Evolutionary conservation across 768 basidiomycete species (phyloP).

Genomic region (Amanita jacksonii): DNA sequence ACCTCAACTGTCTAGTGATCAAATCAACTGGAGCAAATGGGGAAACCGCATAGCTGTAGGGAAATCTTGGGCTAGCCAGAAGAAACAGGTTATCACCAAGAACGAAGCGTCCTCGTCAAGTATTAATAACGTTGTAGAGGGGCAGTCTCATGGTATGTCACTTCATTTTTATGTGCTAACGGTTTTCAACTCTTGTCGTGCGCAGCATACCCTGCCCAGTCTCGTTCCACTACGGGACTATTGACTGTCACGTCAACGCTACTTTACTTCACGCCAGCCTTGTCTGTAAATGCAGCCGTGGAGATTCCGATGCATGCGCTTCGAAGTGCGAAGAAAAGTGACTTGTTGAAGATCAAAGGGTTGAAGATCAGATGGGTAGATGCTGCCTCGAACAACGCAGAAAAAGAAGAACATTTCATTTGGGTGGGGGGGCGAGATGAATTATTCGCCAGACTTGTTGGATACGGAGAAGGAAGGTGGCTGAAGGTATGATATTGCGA

Average conservation of each 20-base stretch:
- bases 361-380: conserved; percentile 37
- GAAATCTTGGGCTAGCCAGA: conserved; percentile 32
- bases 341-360: conserved; percentile 36
- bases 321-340: conserved; percentile 48
- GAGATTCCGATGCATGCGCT: conserved; percentile 36
- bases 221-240: conserved; percentile 43
- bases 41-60: conserved; percentile 35
- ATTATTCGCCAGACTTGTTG: conserved; percentile 54
- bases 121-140: conserved; percentile 2
- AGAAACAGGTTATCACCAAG: conserved; percentile 29
- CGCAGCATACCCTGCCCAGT: conserved; percentile 54
- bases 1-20: conserved; percentile 1
- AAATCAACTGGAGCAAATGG: conserved; percentile 50
- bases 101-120: no score
- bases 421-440: conserved; percentile 60
- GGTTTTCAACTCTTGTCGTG: background rate
- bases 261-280: conserved; percentile 47
- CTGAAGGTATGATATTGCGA: conserved; percentile 27
- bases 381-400: conserved; percentile 18
- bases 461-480: conserved; percentile 40
- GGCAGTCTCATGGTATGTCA: conserved; percentile 26
- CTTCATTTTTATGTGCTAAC: background rate
- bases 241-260: conserved; percentile 43
- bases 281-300: conserved; percentile 34
- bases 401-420: conserved; percentile 43